Base-by-base conservation (phyloP, 768 basidiomycete genomes). In the Russula sp. region DNA sequence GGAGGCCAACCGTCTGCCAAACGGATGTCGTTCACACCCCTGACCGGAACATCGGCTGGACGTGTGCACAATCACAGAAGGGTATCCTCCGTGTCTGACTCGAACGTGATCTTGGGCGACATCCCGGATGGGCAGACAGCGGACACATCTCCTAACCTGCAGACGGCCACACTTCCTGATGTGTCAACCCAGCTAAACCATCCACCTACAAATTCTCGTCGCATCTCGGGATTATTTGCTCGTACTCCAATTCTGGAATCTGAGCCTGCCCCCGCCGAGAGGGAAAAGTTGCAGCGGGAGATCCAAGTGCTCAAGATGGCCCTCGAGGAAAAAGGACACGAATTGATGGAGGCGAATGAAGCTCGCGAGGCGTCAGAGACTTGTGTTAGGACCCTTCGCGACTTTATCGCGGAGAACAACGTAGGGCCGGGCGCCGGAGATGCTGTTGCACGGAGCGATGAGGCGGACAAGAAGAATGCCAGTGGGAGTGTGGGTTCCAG, bases 351-450 rank as follows among this genome's bases (percentile, higher is more conserved):
- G 71, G 80, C 86, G 1, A 87, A 83, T 65, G 95, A 98, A 74
- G 92, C 91, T 3, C 80, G 86, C 54, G 87, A 92, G 71, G 95
- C 95, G 4, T 91, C 89, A 40, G 94, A 98, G 68, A 83, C 83
- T 0, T 94, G 92, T 72, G 85, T 90, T 67, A 85, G 83, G 60
- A 91, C 89, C 0, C 78, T 98, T 49, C 81, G 94, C 42, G 88
- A 86, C 62, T 98, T 89, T 72, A 92, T 92, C 67, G 84, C 83
- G 24, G 85, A 90, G 67, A 85, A 87, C 72, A 84, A 85, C 62
- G 79, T 89, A 55, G 88, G 88, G 48, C 48, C 44, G 14, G 64
- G 46, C 22, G 63, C 51, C 20, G 69, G 67, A 57, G 26, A 50
- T n/a, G 0, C 57, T 40, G 61, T n/a, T 53, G 38, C 8, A 40